Evolutionary conservation across 305 asterid species (phyloP).

Genomic region (Nicotiana rustica): DNA sequence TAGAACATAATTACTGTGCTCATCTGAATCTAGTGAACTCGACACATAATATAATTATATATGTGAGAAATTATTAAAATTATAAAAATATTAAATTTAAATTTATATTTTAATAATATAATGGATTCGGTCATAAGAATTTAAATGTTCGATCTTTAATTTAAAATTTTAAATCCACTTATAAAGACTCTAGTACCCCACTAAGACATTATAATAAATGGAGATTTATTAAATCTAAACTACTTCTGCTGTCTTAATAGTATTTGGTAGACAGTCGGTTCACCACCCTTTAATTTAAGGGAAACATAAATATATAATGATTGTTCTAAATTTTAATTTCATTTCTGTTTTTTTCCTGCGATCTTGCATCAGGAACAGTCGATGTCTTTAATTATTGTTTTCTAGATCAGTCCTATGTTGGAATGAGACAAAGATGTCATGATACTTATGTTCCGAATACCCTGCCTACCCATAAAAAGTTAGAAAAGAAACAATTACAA

Average conservation of each 20-base stretch:
- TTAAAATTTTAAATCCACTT: background rate
- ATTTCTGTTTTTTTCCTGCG: background rate
- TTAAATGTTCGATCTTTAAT: no score
- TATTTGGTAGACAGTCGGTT: constrained; percentile 18
- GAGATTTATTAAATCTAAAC: background rate
- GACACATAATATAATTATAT: no score
- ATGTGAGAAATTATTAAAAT: no score
- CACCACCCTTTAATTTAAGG: background rate
- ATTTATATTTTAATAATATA: no score
- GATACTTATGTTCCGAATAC: background rate
- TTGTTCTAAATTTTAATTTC: constrained; percentile 1
- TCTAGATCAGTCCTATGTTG: constrained; percentile 2
- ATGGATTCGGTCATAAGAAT: no score
- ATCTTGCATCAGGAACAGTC: background rate
- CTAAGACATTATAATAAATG: background rate
- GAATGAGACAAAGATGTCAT: constrained; percentile 25
- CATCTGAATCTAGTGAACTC: no score
- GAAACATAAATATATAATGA: background rate
- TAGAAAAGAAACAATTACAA: background rate
- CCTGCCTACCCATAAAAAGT: background rate
- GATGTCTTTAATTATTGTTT: background rate
- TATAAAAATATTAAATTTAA: no score
- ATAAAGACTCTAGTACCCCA: background rate
- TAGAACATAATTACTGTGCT: no score
- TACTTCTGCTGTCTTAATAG: constrained; percentile 24